Evolutionary conservation across 2,329 filamentous ascomycete species (phyloP).

Genomic region (Furcasterigmium furcatum): DNA sequence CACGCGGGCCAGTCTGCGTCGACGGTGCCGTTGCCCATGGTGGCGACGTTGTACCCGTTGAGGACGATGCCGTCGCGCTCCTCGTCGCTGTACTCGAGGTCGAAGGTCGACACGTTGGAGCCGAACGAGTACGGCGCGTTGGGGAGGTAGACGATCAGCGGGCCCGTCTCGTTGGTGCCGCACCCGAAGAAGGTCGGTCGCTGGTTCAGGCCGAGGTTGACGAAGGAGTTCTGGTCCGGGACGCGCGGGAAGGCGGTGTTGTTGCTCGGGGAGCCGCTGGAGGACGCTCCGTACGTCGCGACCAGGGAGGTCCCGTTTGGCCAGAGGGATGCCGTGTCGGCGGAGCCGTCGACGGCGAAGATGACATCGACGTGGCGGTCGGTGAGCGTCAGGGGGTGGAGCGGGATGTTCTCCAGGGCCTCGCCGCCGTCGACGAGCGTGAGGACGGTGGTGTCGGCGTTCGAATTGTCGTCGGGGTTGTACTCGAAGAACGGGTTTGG

Average conservation of each 20-base stretch:
- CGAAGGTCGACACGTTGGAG: slow-evolving; percentile 74
- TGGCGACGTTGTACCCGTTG: slow-evolving; percentile 79
- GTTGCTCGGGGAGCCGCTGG: slow-evolving; percentile 54
- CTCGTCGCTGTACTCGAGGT: slow-evolving; percentile 55
- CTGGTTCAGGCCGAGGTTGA: slow-evolving; percentile 72
- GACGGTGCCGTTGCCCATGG: slow-evolving; percentile 70
- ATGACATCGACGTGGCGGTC: slow-evolving; percentile 73
- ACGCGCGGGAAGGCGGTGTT: slow-evolving; percentile 69
- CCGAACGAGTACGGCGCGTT: slow-evolving; percentile 71
- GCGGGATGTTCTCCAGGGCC: slow-evolving; percentile 48
- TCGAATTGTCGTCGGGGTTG: slow-evolving; percentile 56
- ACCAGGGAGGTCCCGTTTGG: slow-evolving; percentile 75
- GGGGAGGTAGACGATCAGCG: slow-evolving; percentile 78
- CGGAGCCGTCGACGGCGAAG: slow-evolving; percentile 76
- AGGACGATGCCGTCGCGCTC: slow-evolving; percentile 71
- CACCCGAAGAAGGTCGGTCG: slow-evolving; percentile 81
- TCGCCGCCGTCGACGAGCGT: slow-evolving; percentile 74
- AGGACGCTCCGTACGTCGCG: slow-evolving; percentile 69
- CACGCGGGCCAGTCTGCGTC: slow-evolving; percentile 73
- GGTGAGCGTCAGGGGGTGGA: slow-evolving; percentile 75
- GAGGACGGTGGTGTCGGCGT: slow-evolving; percentile 49
- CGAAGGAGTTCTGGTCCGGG: slow-evolving; percentile 72
- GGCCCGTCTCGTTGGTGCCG: slow-evolving; percentile 58
- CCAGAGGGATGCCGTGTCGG: slow-evolving; percentile 67
- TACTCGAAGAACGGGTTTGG: slow-evolving; percentile 76